A percentile compares a stretch with the other conserved stretches of the same genome.
phyloP scores from a whole-genome alignment of 2,329 filamentous ascomycete genomes.

The Hansfordia pulvinata region DNA sequence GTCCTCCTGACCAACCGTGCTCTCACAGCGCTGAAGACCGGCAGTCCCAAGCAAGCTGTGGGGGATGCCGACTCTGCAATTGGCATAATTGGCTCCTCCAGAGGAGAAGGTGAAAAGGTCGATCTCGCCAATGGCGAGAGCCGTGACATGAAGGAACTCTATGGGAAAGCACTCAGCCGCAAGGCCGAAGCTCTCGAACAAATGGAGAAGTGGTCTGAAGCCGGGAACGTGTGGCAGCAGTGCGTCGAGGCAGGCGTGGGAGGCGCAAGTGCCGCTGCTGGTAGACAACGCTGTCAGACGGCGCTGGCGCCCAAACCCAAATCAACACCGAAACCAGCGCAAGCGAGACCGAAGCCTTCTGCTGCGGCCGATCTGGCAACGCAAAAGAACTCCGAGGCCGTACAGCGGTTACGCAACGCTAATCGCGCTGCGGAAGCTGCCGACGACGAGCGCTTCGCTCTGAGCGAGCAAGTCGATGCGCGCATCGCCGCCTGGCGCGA shows the following conservation, averaged over 20 bases:
- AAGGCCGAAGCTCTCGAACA: conserved; percentile 94
- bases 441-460: conserved; percentile 85
- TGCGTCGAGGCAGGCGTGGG: conserved; percentile 79
- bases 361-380: conserved; percentile 24
- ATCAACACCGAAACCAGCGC: conserved; percentile 27
- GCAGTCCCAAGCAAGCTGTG: conserved; percentile 79
- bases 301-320: conserved; percentile 61
- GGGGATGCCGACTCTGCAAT: conserved; percentile 73
- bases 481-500: conserved; percentile 70
- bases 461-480: conserved; percentile 76
- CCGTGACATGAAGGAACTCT: conserved; percentile 87
- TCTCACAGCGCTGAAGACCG: conserved; percentile 79
- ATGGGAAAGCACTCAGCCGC: conserved; percentile 81
- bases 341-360: conserved; percentile 27
- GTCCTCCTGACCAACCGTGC: conserved; percentile 87
- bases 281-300: conserved; percentile 79
- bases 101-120: conserved; percentile 71
- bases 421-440: conserved; percentile 76
- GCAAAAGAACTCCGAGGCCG: conserved; percentile 56
- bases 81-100: conserved; percentile 62
- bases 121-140: conserved; percentile 48
- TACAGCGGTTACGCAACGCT: conserved; percentile 67
- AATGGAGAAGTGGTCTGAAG: conserved; percentile 87
- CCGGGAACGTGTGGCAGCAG: conserved; percentile 63
- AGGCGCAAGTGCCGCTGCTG: conserved; percentile 71